Evolutionary conservation across 257 asterid species (phyloP), one percentile per base, ranked within the genome.

Genomic region (Nicotiana tomentosiformis): DNA sequence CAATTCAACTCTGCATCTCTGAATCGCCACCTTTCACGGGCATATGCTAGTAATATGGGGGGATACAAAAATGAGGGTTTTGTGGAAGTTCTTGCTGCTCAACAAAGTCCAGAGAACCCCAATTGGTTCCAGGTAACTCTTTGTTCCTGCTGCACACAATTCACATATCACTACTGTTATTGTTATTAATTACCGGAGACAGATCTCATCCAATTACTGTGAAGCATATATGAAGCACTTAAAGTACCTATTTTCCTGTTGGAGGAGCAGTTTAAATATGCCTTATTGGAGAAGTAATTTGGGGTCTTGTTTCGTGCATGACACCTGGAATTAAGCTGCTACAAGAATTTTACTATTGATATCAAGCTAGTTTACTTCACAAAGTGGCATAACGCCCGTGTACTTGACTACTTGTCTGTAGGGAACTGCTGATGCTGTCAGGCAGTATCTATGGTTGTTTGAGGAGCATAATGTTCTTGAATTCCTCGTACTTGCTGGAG

Each of bases 361-460:
- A 2, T 30, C 51, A 61, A 74, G 58, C 80, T 74, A 49, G 43
- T 74, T 74, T 74, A 43, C 80, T 74, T 49, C 15, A 49, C 26
- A 7, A 49, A 26, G 15, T 23, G 26, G 43, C 62, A 72, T 46
- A 46, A 82, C 37, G 66, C 82, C 49, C 35, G 70, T 35, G 46
- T 37, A 39, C 46, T 39, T 39, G 26, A 4, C 46, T 20, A 82
- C 87, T 78, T 39, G 39, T 85, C 68, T 76, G 81, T 84, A 95
- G 97, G 99, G 99, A 82, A 95, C 99, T 15, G 98, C 99, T 58
- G 99, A 95, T 87, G 99, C 99, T 68, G 99, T 95, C 30, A 93
- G 99, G 90, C 98, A 95, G 76, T 95, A 93, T 74, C 76, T 92
- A 39, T 95, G 99, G 99, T 88, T 95, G 84, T 93, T 95, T 78